Conservation (phyloP, 306 rosid species). For the Ziziphus jujuba region DNA sequence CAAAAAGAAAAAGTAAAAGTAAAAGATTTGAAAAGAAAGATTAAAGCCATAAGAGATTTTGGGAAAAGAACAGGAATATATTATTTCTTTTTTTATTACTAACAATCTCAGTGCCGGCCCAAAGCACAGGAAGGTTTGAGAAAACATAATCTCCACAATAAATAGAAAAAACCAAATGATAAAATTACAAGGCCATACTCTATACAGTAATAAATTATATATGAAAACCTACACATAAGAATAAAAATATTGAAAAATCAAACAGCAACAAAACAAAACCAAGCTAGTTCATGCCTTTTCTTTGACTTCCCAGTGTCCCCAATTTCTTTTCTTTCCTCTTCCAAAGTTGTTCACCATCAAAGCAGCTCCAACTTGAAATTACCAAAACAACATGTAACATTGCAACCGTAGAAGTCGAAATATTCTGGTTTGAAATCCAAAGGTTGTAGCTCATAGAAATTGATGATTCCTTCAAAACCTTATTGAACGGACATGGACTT, state of each 20-base stretch:
- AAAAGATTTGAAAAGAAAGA: no score
- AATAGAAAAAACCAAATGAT: constrained; percentile 10
- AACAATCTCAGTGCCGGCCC: background rate
- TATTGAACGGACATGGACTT: constrained; percentile 50
- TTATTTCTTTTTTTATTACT: background rate
- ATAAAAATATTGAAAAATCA: background rate
- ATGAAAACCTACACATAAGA: background rate
- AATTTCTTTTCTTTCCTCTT: background rate
- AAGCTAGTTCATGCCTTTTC: constrained; percentile 7
- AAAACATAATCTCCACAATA: constrained; percentile 7
- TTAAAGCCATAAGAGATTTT: background rate
- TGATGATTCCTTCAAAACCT: constrained; percentile 46
- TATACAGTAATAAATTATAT: constrained; percentile 13
- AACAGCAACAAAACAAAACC: background rate
- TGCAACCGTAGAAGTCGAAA: constrained; percentile 49
- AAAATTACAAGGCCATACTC: constrained; percentile 11
- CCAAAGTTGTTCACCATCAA: background rate
- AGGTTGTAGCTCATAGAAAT: constrained; percentile 14
- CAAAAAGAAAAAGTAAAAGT: no score
- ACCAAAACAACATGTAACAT: constrained; percentile 51
- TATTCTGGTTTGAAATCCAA: constrained; percentile 36
- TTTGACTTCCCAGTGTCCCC: background rate
- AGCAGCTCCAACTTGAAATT: constrained; percentile 9
- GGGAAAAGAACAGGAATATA: background rate
- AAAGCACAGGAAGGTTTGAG: background rate